Evolutionary conservation across 2,329 filamentous ascomycete species (phyloP), one percentile per base, ranked within the genome.

Genomic region (Coniochaeta pulveracea): DNA sequence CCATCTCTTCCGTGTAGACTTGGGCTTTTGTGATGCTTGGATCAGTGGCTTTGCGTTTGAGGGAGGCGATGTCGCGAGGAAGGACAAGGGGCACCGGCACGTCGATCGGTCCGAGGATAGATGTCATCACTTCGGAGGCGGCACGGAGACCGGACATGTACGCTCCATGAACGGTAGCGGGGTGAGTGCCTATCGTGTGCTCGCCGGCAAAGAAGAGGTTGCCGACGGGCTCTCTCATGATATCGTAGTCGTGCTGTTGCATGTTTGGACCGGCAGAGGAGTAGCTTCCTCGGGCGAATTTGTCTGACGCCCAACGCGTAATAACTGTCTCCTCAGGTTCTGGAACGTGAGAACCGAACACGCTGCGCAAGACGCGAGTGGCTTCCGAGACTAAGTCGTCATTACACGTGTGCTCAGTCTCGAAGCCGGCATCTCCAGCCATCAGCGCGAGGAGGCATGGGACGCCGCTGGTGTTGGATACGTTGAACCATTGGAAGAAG

Each of bases 401-500:
- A 44, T 95, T 83, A 34, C 75, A 71, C 2, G 77, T 76, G 33
- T 66, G 65, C 56, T 98, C 93, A 0, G 85, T 85, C 41, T 93
- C 82, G 45, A 86, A 84, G 11, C 88, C 91, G 14, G 93, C 85
- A 45, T 95, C 85, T 15, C 91, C 91, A 32, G 89, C 89, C 89
- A 98, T 95, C 18, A 98, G 69, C 7, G 85, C 91, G 39, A 96
- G 76, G 16, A 95, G 67, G 33, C 86, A 85, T 2, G 84, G 91
- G 22, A 93, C 64, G 1, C 93, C 93, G 28, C 83, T 86, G 3
- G 85, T 93, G 45, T 85, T 84, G 39, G 86, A 80, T 35, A 86
- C 85, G 47, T 98, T 96, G 73, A 94, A 96, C 73, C 94, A 96
- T 46, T 98, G 75, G 49, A 96, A 98, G 58, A 94, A 94, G 16